Conservation (phyloP, 768 basidiomycete genomes). For the Sporobolomyces pararoseus region DNA sequence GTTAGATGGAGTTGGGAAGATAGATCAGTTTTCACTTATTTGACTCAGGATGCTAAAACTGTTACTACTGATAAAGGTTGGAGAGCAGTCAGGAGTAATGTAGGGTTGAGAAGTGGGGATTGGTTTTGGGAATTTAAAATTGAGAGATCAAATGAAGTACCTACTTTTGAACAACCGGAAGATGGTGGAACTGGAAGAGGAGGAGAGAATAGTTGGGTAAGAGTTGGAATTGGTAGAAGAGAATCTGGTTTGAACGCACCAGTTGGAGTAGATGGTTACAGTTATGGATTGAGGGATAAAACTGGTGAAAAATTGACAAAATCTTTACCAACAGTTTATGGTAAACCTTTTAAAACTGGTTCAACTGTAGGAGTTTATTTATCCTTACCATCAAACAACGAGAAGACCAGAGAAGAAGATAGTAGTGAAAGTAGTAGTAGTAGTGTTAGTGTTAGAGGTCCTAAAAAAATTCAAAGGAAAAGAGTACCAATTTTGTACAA, state of each 20-base stretch:
- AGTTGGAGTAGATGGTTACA: conserved; percentile 73
- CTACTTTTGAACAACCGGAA: conserved; percentile 51
- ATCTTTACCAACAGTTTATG: conserved; percentile 75
- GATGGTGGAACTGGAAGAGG: conserved; percentile 45
- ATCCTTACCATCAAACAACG: conserved; percentile 61
- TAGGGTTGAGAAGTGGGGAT: conserved; percentile 77
- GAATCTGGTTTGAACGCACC: conserved; percentile 93
- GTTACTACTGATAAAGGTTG: conserved; percentile 83
- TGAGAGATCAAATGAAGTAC: conserved; percentile 66
- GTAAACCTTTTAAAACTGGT: conserved; percentile 66
- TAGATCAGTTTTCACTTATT: conserved; percentile 71
- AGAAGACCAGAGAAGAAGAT: background rate
- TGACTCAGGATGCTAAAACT: conserved; percentile 71
- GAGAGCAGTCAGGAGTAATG: conserved; percentile 81
- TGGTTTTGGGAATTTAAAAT: conserved; percentile 94
- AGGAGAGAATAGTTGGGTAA: conserved; percentile 67
- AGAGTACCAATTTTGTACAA: conserved; percentile 92
- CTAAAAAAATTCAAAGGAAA: conserved; percentile 77
- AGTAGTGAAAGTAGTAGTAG: too few species aligned
- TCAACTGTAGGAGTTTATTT: conserved; percentile 94
- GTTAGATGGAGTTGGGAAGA: conserved; percentile 84
- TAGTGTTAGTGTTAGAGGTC: conserved; percentile 62
- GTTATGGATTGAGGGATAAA: conserved; percentile 82
- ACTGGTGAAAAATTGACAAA: conserved; percentile 85
- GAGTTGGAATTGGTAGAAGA: conserved; percentile 85